Evolutionary conservation across 2,329 filamentous ascomycete species (phyloP).

Genomic region (Cryphonectria carpinicola): DNA sequence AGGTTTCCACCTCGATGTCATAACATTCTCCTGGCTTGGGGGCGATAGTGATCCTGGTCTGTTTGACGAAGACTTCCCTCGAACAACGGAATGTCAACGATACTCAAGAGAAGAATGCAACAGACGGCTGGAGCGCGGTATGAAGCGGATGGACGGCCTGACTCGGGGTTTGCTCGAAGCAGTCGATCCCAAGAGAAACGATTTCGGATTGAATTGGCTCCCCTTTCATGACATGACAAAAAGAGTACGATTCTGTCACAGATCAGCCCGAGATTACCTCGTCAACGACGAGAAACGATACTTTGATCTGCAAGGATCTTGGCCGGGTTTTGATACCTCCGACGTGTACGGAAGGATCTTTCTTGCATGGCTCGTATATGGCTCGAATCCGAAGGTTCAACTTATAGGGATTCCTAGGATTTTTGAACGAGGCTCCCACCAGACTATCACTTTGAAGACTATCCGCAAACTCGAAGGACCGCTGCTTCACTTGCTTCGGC

Average conservation of each 20-base stretch:
- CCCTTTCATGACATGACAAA: neutral
- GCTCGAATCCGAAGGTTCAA: too few relatives aligned
- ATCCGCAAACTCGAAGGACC: neutral
- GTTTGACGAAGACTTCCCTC: neutral
- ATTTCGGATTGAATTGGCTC: neutral
- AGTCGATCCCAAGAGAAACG: too few relatives aligned
- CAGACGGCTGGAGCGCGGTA: too few relatives aligned
- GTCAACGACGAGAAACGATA: neutral
- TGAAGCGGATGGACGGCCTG: conserved; percentile 5
- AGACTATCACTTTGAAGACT: neutral
- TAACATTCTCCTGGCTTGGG: neutral
- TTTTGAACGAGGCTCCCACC: too few relatives aligned
- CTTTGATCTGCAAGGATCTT: neutral
- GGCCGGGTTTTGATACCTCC: neutral
- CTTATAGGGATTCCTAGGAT: too few relatives aligned
- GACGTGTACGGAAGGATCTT: neutral
- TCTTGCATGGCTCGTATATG: neutral
- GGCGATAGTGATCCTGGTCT: neutral
- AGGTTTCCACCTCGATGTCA: neutral
- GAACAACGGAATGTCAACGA: neutral
- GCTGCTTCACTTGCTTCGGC: neutral
- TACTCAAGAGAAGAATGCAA: neutral
- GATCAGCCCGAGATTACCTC: conserved; percentile 3
- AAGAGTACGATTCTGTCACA: neutral
- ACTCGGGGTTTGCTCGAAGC: conserved; percentile 2